Percentiles rank a stretch among this genome's conserved stretches.
Evolutionary conservation across 176 grass and related monocot genomes (phyloP).

Genomic region (Phoenix dactylifera): DNA sequence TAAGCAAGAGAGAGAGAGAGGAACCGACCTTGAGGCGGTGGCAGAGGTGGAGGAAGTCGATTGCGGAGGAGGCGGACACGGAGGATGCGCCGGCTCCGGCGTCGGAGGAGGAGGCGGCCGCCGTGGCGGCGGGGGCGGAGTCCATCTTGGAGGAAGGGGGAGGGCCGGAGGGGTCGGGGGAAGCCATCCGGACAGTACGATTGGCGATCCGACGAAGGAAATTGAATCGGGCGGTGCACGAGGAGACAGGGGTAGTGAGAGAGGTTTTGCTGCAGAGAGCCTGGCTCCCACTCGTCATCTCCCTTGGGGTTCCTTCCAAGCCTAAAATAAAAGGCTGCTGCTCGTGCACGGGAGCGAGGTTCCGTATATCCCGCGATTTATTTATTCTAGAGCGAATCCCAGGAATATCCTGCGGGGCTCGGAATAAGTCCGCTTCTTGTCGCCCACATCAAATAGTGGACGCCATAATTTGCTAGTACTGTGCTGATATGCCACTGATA

Average conservation of each 20-base stretch:
- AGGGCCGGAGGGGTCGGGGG: conserved; percentile 27
- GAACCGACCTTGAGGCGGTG: conserved; percentile 77
- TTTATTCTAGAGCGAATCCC: too few species aligned
- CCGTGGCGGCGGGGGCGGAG: conserved; percentile 4
- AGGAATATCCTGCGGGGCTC: too few species aligned
- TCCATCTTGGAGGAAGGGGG: not conserved
- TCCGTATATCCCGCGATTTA: too few species aligned
- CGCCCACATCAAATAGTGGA: too few species aligned
- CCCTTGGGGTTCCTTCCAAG: too few species aligned
- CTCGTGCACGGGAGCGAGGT: too few species aligned
- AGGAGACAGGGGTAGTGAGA: not conserved
- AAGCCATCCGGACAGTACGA: conserved; percentile 25
- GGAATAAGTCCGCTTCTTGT: too few species aligned
- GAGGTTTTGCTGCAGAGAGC: conserved; percentile 8
- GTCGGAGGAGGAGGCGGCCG: not conserved
- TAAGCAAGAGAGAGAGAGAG: not conserved
- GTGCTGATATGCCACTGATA: too few species aligned
- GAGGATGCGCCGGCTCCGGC: too few species aligned
- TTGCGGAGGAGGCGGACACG: conserved; percentile 44
- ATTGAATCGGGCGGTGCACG: conserved; percentile 18
- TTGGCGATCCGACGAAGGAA: conserved; percentile 20
- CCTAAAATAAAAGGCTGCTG: too few species aligned
- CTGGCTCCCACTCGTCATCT: too few species aligned
- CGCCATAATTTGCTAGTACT: too few species aligned
- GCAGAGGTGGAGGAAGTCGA: conserved; percentile 93